These are phyloP conservation scores for Pelargonium citronellum DNA, from an alignment of 441 rosid species.

Conservation along the genomic window DNA sequence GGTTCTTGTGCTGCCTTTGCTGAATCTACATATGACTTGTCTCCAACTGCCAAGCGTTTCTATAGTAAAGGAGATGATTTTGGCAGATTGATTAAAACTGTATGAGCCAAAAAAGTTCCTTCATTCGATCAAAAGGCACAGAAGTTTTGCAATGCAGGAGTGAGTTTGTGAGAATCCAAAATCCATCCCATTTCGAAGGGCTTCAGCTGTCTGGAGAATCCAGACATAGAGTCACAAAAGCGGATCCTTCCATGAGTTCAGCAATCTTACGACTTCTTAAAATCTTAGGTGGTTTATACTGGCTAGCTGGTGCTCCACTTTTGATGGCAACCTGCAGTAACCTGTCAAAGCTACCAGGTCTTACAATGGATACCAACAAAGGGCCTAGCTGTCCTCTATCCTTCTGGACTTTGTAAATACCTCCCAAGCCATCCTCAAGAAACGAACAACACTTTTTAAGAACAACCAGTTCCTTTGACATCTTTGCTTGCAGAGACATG, in stretches of 20 bases:
- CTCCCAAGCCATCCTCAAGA: constrained; percentile 36
- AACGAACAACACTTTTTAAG: constrained; percentile 24
- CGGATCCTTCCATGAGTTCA: constrained; percentile 30
- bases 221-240: constrained; percentile 22
- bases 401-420: constrained; percentile 36
- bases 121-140: no score
- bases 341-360: constrained; percentile 37
- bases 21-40: no score
- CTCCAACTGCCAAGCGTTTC: no score
- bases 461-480: constrained; percentile 17
- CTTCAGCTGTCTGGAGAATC: constrained; percentile 17
- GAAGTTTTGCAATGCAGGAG: no score
- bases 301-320: constrained; percentile 42
- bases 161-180: no score
- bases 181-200: neutral
- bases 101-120: no score
- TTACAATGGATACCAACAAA: constrained; percentile 28
- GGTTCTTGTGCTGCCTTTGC: no score
- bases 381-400: constrained; percentile 32
- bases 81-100: no score
- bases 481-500: constrained; percentile 13
- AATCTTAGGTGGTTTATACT: constrained; percentile 49
- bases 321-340: constrained; percentile 27
- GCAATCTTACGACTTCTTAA: constrained; percentile 31
- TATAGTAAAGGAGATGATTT: no score